These are phyloP conservation scores for Tremellales sp. DNA, from an alignment of 1,284 basidiomycete genomes.

Conservation along the genomic window DNA sequence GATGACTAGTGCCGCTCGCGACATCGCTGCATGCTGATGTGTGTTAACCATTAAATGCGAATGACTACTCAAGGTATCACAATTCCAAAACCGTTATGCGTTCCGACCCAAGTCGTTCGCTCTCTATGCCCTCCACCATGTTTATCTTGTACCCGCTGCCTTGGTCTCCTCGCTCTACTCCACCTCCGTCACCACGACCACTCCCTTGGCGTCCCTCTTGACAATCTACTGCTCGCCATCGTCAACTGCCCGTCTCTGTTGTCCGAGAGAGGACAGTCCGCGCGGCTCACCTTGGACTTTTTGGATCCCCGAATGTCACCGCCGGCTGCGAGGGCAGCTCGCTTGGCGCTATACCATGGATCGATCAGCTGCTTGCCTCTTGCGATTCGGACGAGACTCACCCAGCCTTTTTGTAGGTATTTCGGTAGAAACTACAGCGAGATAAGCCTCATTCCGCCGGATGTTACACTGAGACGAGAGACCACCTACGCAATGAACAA, in stretches of 20 bases:
- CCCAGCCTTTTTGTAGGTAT: constrained; percentile 48
- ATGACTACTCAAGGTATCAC: no score
- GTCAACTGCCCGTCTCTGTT: constrained; percentile 14
- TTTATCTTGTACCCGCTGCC: no score
- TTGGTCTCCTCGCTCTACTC: no score
- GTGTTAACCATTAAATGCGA: no score
- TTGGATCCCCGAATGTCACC: constrained; percentile 30
- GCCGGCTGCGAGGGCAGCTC: constrained; percentile 19
- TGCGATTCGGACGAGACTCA: constrained; percentile 4
- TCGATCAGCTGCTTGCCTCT: not conserved
- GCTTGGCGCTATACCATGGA: not conserved
- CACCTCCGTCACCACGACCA: constrained; percentile 31
- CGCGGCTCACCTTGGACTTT: constrained; percentile 27
- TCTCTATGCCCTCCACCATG: no score
- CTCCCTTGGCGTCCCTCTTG: constrained; percentile 24
- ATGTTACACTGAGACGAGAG: not conserved
- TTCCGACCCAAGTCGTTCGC: no score
- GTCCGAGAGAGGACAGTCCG: not conserved
- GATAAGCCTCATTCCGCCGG: not conserved
- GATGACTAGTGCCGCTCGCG: no score
- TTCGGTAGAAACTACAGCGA: constrained; percentile 45
- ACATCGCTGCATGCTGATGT: no score
- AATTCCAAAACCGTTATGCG: not conserved
- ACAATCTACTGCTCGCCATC: constrained; percentile 30
- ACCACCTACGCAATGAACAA: constrained; percentile 66